A percentile compares a stretch with the other conserved stretches of the same genome.
These are phyloP conservation scores for Gynandropsis gynandra DNA, from an alignment of 345 rosid genomes.

Conservation along the genomic window DNA sequence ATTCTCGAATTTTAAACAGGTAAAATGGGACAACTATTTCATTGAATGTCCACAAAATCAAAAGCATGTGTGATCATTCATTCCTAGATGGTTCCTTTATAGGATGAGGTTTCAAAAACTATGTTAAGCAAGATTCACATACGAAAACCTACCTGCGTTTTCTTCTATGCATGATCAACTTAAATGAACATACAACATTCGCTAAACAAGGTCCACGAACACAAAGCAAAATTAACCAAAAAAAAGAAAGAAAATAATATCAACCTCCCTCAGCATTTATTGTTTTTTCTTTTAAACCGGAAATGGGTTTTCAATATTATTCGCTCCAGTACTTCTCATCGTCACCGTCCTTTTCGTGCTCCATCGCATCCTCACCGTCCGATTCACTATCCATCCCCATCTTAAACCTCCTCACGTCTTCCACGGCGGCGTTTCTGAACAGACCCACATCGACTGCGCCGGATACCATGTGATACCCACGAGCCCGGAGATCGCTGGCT, in stretches of 20 bases:
- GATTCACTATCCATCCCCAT: constrained; percentile 31
- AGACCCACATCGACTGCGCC: constrained; percentile 71
- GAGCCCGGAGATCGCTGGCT: constrained; percentile 38
- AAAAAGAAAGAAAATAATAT: not conserved
- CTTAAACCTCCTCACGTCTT: constrained; percentile 72
- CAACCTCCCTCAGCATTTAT: constrained; percentile 4
- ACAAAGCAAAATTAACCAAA: not conserved
- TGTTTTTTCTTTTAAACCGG: not conserved
- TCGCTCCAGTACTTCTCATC: constrained; percentile 41
- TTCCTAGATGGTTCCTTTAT: no score
- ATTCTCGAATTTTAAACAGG: no score
- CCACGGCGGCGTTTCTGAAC: constrained; percentile 58
- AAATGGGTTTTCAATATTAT: not conserved
- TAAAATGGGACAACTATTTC: no score
- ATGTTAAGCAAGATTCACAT: no score
- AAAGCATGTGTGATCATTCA: no score
- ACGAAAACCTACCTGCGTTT: no score
- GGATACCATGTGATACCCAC: constrained; percentile 75
- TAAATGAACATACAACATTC: no score
- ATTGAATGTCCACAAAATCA: no score
- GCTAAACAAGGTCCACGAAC: no score
- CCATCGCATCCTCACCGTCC: constrained; percentile 33
- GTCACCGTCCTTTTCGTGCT: constrained; percentile 24
- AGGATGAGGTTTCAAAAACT: no score
- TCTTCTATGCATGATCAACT: no score